These are phyloP conservation scores for Volvox carteri DNA, from an alignment of 163 green algal species.

Conservation along the genomic window DNA sequence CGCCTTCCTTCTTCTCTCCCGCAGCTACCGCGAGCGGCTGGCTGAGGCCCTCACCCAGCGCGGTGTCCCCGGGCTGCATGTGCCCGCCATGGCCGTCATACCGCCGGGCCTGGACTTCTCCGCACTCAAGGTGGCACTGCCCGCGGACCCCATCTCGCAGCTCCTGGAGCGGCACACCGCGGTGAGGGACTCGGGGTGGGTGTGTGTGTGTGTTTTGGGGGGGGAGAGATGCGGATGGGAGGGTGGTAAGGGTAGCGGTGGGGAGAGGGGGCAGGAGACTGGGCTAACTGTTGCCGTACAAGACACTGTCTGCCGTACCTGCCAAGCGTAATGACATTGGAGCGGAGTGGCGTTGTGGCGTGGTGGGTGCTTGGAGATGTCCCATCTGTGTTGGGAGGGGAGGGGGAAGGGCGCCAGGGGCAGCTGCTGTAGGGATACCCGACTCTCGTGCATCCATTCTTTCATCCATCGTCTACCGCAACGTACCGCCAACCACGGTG, in stretches of 20 bases:
- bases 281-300: no score
- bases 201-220: neutral
- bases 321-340: no score
- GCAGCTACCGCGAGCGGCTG: slow-evolving; percentile 55
- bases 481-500: no score
- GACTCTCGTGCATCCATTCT: no score
- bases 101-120: slow-evolving; percentile 96
- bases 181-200: neutral
- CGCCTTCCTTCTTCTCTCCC: neutral
- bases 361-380: no score
- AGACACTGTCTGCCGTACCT: no score
- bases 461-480: no score
- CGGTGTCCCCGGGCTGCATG: slow-evolving; percentile 81
- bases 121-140: slow-evolving; percentile 83
- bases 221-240: neutral
- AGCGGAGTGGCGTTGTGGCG: no score
- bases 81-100: slow-evolving; percentile 94
- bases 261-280: neutral
- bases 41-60: slow-evolving; percentile 64
- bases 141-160: slow-evolving; percentile 43
- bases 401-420: neutral
- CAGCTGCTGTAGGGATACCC: no score
- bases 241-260: neutral
- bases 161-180: neutral
- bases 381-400: neutral